Base-by-base conservation (phyloP, 176 grass and related monocot species). In the Paspalum notatum region DNA sequence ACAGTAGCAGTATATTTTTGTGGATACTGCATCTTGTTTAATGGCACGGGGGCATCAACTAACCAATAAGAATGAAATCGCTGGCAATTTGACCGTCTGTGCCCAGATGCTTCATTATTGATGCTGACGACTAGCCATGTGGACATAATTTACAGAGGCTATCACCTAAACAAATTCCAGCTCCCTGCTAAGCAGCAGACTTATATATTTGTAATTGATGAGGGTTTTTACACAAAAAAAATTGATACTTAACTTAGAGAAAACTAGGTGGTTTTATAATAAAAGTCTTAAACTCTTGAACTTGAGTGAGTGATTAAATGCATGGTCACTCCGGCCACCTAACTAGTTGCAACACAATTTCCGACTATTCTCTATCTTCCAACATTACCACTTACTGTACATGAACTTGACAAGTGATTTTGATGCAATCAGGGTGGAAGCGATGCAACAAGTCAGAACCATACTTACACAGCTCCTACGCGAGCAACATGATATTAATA, bases 71-170 rank as follows among this genome's bases (percentile, higher is more conserved):
- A 77, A 82, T 69, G 45, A 37, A 8, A 71, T 44, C 57, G 59
- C 17, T 84, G 52, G 43, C 74, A 66, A 59, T 82, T 50, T 82
- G 78, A 82, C 83, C 42, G 82, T 61, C 74, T 75, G 69, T 71
- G 48, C 55, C 25, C 1, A 72, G 48, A 78, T 78, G 72, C 78
- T 85, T 72, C 72, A 72, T 89, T 77, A 82, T 89, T 85, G 72
- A 64, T 77, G 83, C 78, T 78, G 69, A 75, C 53, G 22, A 77
- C 32, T 62, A 58, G n/a, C 40, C 24, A 51, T 74, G 66, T 43
- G 21, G 57, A 57, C 72, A 85, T 77, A 66, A 72, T 82, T 85
- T 51, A 57, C 47, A 45, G 66, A 82, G 59, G 25, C 21, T 59
- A 72, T 85, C 43, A 27, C 49, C 1, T 52, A 89, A 66, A 44